A percentile compares a stretch with the other conserved stretches of the same genome.
Evolutionary conservation across 345 rosid genomes (phyloP).

Genomic region (Odontarrhena argentea): DNA sequence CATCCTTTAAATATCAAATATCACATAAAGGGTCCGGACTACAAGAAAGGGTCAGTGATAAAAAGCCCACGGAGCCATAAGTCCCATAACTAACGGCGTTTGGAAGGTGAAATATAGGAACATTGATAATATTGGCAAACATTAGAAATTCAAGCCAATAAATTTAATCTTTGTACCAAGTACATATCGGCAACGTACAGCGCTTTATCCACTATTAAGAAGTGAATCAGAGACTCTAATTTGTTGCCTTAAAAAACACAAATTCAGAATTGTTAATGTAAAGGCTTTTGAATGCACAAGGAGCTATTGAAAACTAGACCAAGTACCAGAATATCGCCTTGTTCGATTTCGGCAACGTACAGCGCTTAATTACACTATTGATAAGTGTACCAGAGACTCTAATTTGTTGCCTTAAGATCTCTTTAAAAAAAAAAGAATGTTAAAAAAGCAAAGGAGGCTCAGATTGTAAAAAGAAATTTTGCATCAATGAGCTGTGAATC

Average conservation of each 20-base stretch:
- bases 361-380: conserved; percentile 62
- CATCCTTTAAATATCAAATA: too few species aligned
- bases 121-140: conserved; percentile 12
- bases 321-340: conserved; percentile 56
- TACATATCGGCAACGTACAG: conserved; percentile 42
- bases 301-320: conserved; percentile 19
- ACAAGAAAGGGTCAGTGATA: too few species aligned
- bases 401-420: conserved; percentile 55
- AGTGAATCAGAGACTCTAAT: conserved; percentile 40
- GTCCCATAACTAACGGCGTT: too few species aligned
- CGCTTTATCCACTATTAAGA: conserved; percentile 26
- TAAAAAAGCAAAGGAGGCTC: conserved; percentile 22
- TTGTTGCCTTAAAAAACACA: conserved; percentile 29
- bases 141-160: neutral
- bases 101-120: neutral
- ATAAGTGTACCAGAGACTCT: conserved; percentile 72
- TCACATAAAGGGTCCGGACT: too few species aligned
- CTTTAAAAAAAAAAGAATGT: neutral
- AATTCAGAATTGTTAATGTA: conserved; percentile 14
- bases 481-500: conserved; percentile 48
- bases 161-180: neutral
- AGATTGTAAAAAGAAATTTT: conserved; percentile 31
- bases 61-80: too few species aligned
- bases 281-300: conserved; percentile 58
- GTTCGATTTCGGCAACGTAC: conserved; percentile 63